Percentiles rank a stretch among this genome's conserved stretches.
Conservation (phyloP, 2,329 filamentous ascomycete genomes). For the Calonectria pauciramosa region DNA sequence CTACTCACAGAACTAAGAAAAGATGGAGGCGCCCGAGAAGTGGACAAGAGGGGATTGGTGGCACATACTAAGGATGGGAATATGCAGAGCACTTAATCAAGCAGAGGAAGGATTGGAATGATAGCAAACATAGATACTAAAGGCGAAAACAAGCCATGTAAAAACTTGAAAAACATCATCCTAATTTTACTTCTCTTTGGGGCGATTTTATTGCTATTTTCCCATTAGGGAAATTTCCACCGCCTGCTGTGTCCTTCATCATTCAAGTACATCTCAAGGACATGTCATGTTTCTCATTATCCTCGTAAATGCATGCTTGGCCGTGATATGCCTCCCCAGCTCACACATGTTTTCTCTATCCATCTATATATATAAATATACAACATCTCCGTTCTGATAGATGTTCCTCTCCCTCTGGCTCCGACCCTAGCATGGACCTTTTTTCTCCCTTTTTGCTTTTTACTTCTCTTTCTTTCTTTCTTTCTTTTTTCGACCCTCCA, state of each 20-base stretch:
- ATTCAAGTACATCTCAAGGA: background rate
- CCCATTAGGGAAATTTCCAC: background rate
- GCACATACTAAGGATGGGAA: too few species aligned
- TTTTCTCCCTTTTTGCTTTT: background rate
- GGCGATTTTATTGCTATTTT: too few species aligned
- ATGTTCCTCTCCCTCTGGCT: background rate
- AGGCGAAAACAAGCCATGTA: too few species aligned
- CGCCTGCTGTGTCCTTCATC: background rate
- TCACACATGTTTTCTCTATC: constrained; percentile 42
- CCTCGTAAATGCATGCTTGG: constrained; percentile 24
- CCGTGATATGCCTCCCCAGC: constrained; percentile 31
- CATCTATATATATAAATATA: constrained; percentile 40
- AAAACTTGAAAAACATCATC: too few species aligned
- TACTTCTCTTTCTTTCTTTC: background rate
- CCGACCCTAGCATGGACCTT: background rate
- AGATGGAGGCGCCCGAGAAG: background rate
- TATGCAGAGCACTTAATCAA: too few species aligned
- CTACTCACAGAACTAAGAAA: background rate
- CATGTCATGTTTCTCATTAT: constrained; percentile 21
- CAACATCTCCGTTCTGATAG: background rate
- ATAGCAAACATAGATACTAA: too few species aligned
- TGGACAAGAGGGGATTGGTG: too few species aligned
- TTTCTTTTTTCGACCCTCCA: background rate
- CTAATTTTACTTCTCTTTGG: too few species aligned
- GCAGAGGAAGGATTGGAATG: too few species aligned